Percentiles rank a stretch among this genome's conserved stretches.
Evolutionary conservation across 805 yeast species (phyloP).

Genomic region (Sugiyamaella americana): DNA sequence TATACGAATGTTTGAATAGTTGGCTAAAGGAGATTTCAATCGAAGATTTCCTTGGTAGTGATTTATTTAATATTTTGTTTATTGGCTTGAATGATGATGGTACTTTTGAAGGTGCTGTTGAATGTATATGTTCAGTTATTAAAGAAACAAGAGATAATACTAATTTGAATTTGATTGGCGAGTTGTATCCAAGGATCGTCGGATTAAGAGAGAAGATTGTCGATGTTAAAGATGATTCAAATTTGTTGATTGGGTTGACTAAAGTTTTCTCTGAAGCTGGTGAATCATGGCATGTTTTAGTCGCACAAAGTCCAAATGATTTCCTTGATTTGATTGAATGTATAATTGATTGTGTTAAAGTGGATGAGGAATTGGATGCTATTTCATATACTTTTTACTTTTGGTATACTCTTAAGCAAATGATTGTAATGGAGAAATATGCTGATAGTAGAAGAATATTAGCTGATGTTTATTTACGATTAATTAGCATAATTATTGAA

Average conservation of each 20-base stretch:
- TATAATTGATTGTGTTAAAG: constrained; percentile 61
- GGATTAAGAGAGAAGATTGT: constrained; percentile 44
- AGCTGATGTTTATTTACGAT: constrained; percentile 48
- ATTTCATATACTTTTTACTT: constrained; percentile 87
- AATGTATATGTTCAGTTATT: constrained; percentile 75
- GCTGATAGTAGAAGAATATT: constrained; percentile 46
- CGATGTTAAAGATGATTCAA: constrained; percentile 45
- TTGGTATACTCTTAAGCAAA: constrained; percentile 78
- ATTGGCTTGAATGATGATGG: constrained; percentile 45
- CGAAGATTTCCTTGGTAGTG: constrained; percentile 55
- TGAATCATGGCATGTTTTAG: constrained; percentile 87
- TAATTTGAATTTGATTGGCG: constrained; percentile 48
- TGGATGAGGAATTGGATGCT: constrained; percentile 79
- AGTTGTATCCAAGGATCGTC: constrained; percentile 63
- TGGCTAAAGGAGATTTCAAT: constrained; percentile 89
- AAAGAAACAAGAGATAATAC: constrained; percentile 73
- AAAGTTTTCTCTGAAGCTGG: constrained; percentile 87
- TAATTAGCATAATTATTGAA: constrained; percentile 54
- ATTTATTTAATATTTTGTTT: constrained; percentile 66
- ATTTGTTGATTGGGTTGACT: constrained; percentile 61
- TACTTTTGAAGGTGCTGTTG: constrained; percentile 78
- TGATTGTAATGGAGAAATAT: constrained; percentile 52
- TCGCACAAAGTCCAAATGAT: constrained; percentile 63
- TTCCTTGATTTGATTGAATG: constrained; percentile 72
- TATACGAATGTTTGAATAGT: constrained; percentile 72